A percentile compares a stretch with the other conserved stretches of the same genome.
phyloP scores from a whole-genome alignment of 2,329 filamentous ascomycete genomes.

The Sordariomycetes sp. region DNA sequence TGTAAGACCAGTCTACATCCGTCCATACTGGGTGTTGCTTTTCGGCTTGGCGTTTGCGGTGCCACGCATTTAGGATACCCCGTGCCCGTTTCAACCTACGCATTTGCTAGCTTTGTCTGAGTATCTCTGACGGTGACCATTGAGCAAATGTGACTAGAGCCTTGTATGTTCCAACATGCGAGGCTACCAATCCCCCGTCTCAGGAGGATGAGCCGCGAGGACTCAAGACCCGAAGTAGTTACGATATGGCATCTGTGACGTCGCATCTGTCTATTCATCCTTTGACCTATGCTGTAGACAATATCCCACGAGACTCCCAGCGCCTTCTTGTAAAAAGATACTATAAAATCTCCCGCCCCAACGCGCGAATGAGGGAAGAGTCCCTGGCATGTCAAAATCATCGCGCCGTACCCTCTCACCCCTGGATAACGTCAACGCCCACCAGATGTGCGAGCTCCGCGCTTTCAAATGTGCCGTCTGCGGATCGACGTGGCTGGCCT shows the following conservation, averaged over 20 bases:
- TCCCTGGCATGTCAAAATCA: neutral
- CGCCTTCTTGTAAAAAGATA: neutral
- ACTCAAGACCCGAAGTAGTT: neutral
- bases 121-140: neutral
- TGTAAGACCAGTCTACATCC: neutral
- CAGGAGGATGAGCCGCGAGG: neutral
- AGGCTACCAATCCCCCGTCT: neutral
- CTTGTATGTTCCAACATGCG: neutral
- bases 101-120: neutral
- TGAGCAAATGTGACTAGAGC: neutral
- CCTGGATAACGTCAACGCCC: neutral
- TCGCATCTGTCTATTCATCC: neutral
- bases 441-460: slow-evolving; percentile 24
- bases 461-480: slow-evolving; percentile 20
- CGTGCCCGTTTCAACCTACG: neutral
- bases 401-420: neutral
- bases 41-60: neutral
- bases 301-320: neutral
- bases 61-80: neutral
- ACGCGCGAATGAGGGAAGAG: neutral
- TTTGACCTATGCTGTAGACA: neutral
- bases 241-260: neutral
- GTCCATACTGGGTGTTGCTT: neutral
- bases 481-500: slow-evolving; percentile 18
- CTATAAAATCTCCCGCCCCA: neutral